Conservation (phyloP, 2,329 filamentous ascomycete species). For the Pseudogymnoascus sp. region DNA sequence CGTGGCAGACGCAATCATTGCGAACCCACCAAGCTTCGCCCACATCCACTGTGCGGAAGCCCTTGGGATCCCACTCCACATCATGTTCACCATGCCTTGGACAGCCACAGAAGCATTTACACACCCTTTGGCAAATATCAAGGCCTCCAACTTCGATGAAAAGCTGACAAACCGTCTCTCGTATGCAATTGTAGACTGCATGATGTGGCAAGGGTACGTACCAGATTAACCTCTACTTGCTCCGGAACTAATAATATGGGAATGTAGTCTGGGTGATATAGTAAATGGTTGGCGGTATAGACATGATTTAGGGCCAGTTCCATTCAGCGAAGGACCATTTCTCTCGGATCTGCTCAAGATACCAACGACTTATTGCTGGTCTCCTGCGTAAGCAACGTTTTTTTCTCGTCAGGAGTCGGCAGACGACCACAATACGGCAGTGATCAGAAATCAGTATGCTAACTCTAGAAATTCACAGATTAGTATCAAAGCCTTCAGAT, state of each 20-base stretch:
- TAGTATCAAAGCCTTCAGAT: slow-evolving; percentile 56
- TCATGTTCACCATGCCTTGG: slow-evolving; percentile 62
- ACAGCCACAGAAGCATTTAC: slow-evolving; percentile 36
- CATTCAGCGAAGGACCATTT: slow-evolving; percentile 30
- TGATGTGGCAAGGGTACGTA: slow-evolving; percentile 40
- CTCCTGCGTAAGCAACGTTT: neutral
- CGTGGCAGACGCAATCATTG: slow-evolving; percentile 24
- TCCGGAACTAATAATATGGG: neutral
- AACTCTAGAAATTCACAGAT: slow-evolving; percentile 30
- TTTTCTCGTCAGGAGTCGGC: slow-evolving; percentile 18
- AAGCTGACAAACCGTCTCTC: slow-evolving; percentile 34
- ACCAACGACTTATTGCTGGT: slow-evolving; percentile 19
- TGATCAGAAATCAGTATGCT: slow-evolving; percentile 36
- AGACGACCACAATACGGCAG: slow-evolving; percentile 63
- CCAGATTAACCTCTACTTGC: neutral
- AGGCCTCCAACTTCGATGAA: slow-evolving; percentile 27
- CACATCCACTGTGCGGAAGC: slow-evolving; percentile 50
- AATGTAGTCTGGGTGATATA: slow-evolving; percentile 56
- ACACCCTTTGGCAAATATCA: slow-evolving; percentile 41
- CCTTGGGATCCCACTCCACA: slow-evolving; percentile 50
- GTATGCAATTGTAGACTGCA: slow-evolving; percentile 38
- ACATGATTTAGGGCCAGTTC: slow-evolving; percentile 32
- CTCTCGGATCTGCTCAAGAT: slow-evolving; percentile 28
- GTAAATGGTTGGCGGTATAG: slow-evolving; percentile 36
- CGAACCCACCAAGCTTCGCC: slow-evolving; percentile 29